Evolutionary conservation across 2,329 filamentous ascomycete genomes (phyloP).

Genomic region (Neofusicoccum parvum): DNA sequence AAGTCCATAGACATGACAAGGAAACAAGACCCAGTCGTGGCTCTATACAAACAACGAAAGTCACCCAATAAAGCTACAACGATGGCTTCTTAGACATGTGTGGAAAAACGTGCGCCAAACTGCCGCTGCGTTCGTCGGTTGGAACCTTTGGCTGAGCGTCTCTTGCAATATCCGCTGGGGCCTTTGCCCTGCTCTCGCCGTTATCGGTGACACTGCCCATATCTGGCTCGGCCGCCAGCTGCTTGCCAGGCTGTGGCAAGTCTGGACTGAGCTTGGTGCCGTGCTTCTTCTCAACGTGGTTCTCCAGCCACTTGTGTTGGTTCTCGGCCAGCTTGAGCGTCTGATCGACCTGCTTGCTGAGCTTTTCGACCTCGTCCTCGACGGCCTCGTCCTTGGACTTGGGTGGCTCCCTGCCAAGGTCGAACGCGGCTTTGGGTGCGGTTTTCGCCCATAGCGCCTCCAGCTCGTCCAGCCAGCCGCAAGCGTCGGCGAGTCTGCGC

Average conservation of each 20-base stretch:
- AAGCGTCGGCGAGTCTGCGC: conserved; percentile 71
- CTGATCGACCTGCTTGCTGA: conserved; percentile 61
- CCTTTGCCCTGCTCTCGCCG: conserved; percentile 19
- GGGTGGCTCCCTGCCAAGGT: conserved; percentile 43
- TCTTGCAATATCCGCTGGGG: conserved; percentile 1
- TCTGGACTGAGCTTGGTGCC: background rate
- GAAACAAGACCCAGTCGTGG: too few species aligned
- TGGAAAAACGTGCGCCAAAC: conserved; percentile 35
- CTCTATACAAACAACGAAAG: background rate
- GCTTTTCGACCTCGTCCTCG: conserved; percentile 59
- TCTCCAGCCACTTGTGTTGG: conserved; percentile 35
- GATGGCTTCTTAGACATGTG: conserved; percentile 49
- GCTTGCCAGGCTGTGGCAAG: background rate
- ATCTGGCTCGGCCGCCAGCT: background rate
- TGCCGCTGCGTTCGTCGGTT: conserved; percentile 10
- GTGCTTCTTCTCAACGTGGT: conserved; percentile 33
- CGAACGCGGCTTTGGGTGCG: conserved; percentile 58
- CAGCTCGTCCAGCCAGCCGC: conserved; percentile 86
- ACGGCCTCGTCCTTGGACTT: conserved; percentile 58
- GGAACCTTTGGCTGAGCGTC: conserved; percentile 16
- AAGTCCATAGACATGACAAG: background rate
- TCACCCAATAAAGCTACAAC: background rate
- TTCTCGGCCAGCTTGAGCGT: conserved; percentile 44
- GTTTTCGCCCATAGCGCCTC: conserved; percentile 72
- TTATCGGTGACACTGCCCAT: conserved; percentile 20